A percentile compares a stretch with the other conserved stretches of the same genome.
These are phyloP conservation scores for Colletotrichum magnum DNA, from an alignment of 2,329 filamentous ascomycete genomes.

Conservation along the genomic window DNA sequence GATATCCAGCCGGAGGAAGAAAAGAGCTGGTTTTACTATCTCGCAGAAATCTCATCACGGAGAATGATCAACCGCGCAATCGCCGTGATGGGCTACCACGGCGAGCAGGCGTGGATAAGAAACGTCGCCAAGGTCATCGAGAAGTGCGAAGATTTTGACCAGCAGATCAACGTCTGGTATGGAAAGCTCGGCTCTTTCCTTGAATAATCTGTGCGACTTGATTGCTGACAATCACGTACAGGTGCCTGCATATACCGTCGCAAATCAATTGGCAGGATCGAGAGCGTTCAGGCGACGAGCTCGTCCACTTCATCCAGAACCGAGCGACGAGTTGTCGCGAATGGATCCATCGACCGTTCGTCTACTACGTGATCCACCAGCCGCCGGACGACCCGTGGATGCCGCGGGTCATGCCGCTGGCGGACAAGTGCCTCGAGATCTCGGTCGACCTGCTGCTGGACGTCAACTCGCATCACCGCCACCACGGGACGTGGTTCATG, in stretches of 20 bases:
- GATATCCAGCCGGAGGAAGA: conserved; percentile 44
- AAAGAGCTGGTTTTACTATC: conserved; percentile 49
- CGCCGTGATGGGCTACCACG: conserved; percentile 25
- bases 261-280: conserved; percentile 39
- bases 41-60: conserved; percentile 48
- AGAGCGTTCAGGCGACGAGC: conserved; percentile 39
- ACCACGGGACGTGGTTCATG: conserved; percentile 51
- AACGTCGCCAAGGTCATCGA: conserved; percentile 41
- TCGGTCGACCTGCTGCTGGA: conserved; percentile 43
- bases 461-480: conserved; percentile 47
- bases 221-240: conserved; percentile 9
- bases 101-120: conserved; percentile 43
- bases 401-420: conserved; percentile 38
- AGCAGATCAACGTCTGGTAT: conserved; percentile 45
- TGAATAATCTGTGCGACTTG: neutral
- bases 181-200: neutral
- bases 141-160: conserved; percentile 43
- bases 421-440: conserved; percentile 43
- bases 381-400: conserved; percentile 33
- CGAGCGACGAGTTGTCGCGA: conserved; percentile 44
- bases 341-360: conserved; percentile 49
- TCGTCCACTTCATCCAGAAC: conserved; percentile 44
- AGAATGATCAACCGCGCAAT: conserved; percentile 43
- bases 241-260: conserved; percentile 40
- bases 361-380: conserved; percentile 48